Conservation (phyloP, 768 basidiomycete genomes). For the Mrakia hoshinonis region DNA sequence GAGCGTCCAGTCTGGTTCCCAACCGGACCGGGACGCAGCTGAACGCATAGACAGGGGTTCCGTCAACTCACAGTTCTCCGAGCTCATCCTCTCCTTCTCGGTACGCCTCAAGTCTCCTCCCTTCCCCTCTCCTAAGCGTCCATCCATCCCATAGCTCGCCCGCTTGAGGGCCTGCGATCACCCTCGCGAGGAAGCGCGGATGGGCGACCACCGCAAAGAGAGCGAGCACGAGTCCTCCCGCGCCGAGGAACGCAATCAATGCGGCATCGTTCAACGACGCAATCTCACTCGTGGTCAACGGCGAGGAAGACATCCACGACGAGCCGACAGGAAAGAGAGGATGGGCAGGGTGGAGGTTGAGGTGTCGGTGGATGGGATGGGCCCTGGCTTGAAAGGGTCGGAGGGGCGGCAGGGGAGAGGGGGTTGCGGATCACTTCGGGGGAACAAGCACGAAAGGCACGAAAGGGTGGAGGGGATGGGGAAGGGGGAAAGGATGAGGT, state of each 20-base stretch:
- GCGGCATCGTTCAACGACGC: background rate
- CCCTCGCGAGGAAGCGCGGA: slow-evolving; percentile 6
- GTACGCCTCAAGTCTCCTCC: background rate
- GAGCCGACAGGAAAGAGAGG: background rate
- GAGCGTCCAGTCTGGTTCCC: too few species aligned
- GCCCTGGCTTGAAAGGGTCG: too few species aligned
- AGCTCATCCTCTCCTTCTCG: background rate
- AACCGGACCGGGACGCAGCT: too few species aligned
- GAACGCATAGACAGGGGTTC: too few species aligned
- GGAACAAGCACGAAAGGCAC: too few species aligned
- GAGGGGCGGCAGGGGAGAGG: too few species aligned
- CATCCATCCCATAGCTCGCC: slow-evolving; percentile 15
- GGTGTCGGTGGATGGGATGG: too few species aligned
- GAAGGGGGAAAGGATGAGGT: too few species aligned
- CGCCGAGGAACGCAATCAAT: background rate
- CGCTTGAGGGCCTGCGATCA: background rate
- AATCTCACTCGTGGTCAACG: background rate
- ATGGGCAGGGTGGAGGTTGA: background rate
- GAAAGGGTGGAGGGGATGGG: too few species aligned
- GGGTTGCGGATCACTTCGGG: too few species aligned
- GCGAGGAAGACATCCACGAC: background rate
- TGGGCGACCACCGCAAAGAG: slow-evolving; percentile 18
- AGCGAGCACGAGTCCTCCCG: background rate
- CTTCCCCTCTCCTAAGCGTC: background rate
- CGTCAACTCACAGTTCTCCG: too few species aligned